Base-by-base conservation (phyloP, 2,329 filamentous ascomycete genomes). In the Ceratocystis smalleyi region DNA sequence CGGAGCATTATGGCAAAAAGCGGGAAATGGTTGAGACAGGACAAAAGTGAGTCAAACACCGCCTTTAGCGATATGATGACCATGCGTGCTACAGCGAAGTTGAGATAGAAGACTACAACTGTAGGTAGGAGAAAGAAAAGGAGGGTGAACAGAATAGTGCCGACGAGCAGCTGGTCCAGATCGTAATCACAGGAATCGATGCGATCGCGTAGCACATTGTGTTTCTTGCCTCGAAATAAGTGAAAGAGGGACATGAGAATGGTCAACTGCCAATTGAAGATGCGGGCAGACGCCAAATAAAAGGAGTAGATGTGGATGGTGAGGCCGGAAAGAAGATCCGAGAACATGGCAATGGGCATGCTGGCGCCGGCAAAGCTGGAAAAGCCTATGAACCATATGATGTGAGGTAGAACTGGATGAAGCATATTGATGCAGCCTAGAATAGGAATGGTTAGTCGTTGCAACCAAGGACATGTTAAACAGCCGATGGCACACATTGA, bases 121-220 rank as follows among this genome's bases (percentile, higher is more conserved):
- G 94, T 99, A 0, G 94, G 94, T 2, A 99, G 79, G 17, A 99
- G 80, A 73, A 97, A 99, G 76, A 95, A 95, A 1, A 99, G 81
- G 6, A 99, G 78, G 0, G 94, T 97, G 72, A 99, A 99, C 22
- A 99, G 79, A 66, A 99, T 97, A 0, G 94, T 99, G 67, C 94
- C 94, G 6, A 99, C 85, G 5, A 99, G 84, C 3, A 99, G 83
- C 75, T 99, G 95, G 72, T 99, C 94, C 27, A 99, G 82, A 72
- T 97, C 94, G 75, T 99, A 99, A 76, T 97, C 94, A 78, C 94
- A 99, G 59, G 91, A 96, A 73, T 99, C 94, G 71, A 99, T 97
- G 75, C 94, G 91, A 72, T 96, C 96, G 67, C 95, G 88, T 24
- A 99, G 82, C 17, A 99, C 87, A 69, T 99, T 99, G 72, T 95